A percentile compares a stretch with the other conserved stretches of the same genome.
phyloP scores from a whole-genome alignment of 768 basidiomycete species.

The Dioszegia aurantiaca region DNA sequence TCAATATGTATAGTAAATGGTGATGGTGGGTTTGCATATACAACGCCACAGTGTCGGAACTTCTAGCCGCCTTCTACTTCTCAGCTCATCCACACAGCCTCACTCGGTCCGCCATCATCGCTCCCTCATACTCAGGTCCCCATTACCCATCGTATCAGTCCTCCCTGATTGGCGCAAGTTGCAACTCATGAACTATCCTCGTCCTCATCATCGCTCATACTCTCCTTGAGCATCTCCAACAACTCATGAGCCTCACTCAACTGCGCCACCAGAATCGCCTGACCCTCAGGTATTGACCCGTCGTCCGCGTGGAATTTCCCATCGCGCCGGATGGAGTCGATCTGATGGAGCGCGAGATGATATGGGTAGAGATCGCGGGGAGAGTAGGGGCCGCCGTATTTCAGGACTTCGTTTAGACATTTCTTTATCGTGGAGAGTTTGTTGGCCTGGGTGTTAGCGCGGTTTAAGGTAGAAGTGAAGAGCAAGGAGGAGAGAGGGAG shows the following conservation, averaged over 20 bases:
- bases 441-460: slow-evolving; percentile 66
- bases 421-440: slow-evolving; percentile 96
- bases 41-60: too few relatives aligned
- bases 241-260: slow-evolving; percentile 94
- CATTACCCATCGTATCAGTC: too few relatives aligned
- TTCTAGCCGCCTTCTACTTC: too few relatives aligned
- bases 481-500: neutral
- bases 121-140: too few relatives aligned
- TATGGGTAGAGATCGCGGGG: slow-evolving; percentile 93
- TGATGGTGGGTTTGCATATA: too few relatives aligned
- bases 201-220: slow-evolving; percentile 54
- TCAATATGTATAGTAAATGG: too few relatives aligned
- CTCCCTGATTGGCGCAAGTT: too few relatives aligned
- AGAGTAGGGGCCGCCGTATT: slow-evolving; percentile 89
- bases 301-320: slow-evolving; percentile 88
- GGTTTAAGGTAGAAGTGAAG: neutral
- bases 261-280: slow-evolving; percentile 93
- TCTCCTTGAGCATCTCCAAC: slow-evolving; percentile 71
- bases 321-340: slow-evolving; percentile 86
- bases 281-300: slow-evolving; percentile 88
- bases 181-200: slow-evolving; percentile 29
- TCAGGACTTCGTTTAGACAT: slow-evolving; percentile 90
- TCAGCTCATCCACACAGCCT: too few relatives aligned
- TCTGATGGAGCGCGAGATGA: slow-evolving; percentile 90
- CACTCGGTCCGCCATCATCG: too few relatives aligned